Conservation (phyloP, 2,329 filamentous ascomycete species). For the Parastagonospora avenae region DNA sequence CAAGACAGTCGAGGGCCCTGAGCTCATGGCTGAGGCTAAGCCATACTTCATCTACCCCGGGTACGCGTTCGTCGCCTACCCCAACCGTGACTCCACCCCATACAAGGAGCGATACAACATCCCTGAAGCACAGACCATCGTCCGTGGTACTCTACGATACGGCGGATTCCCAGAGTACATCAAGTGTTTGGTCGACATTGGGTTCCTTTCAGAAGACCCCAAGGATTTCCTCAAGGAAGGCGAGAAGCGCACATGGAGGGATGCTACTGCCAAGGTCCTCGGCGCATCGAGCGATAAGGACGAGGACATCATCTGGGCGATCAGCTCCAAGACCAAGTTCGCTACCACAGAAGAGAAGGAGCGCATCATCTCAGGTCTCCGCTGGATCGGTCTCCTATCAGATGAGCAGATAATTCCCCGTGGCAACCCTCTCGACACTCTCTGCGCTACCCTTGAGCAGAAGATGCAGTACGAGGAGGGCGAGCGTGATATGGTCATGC, state of each 20-base stretch:
- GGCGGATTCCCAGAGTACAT: constrained; percentile 90
- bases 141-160: constrained; percentile 85
- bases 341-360: constrained; percentile 68
- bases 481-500: constrained; percentile 82
- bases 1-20: constrained; percentile 60
- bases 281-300: constrained; percentile 69
- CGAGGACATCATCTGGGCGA: constrained; percentile 72
- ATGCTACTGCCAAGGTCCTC: constrained; percentile 79
- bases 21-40: constrained; percentile 86
- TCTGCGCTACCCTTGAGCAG: constrained; percentile 85
- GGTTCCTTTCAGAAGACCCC: constrained; percentile 78
- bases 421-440: constrained; percentile 85
- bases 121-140: constrained; percentile 85
- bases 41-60: constrained; percentile 90
- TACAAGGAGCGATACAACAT: constrained; percentile 92
- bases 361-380: constrained; percentile 72
- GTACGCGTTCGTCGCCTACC: constrained; percentile 89
- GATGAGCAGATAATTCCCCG: constrained; percentile 71
- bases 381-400: constrained; percentile 74
- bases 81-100: constrained; percentile 85
- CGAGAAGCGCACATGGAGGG: constrained; percentile 76
- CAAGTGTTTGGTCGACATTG: constrained; percentile 83
- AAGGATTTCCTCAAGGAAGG: constrained; percentile 65
- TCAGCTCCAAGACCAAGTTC: constrained; percentile 78
- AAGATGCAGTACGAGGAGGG: constrained; percentile 87